A percentile compares a stretch with the other conserved stretches of the same genome.
Conservation (phyloP, 2,329 filamentous ascomycete species). For the Myriosclerotinia curreyana region DNA sequence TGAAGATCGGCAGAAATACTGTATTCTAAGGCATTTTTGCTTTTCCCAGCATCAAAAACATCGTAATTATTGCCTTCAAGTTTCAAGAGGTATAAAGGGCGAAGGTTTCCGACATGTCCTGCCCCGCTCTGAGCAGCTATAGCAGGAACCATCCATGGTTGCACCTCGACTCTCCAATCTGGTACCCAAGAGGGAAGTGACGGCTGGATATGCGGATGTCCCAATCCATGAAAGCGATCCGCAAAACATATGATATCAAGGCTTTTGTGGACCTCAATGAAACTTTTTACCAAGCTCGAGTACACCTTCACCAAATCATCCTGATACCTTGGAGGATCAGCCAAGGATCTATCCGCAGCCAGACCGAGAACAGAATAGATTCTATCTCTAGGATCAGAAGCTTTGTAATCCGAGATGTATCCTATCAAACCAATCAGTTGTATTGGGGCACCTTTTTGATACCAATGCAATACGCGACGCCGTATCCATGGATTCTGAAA, state of each 20-base stretch:
- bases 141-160: constrained; percentile 20
- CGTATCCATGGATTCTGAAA: constrained; percentile 23
- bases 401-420: constrained; percentile 22
- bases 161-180: constrained; percentile 25
- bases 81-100: neutral
- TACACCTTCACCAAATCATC: constrained; percentile 17
- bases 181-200: constrained; percentile 27
- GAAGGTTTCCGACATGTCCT: constrained; percentile 23
- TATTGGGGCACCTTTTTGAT: neutral
- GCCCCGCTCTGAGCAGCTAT: constrained; percentile 22
- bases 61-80: neutral
- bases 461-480: constrained; percentile 17
- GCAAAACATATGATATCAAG: constrained; percentile 7
- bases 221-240: constrained; percentile 1
- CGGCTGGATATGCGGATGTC: neutral
- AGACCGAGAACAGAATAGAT: constrained; percentile 27
- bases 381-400: constrained; percentile 26
- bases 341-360: constrained; percentile 14
- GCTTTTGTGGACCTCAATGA: neutral
- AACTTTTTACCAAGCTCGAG: neutral
- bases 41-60: constrained; percentile 13
- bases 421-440: constrained; percentile 20
- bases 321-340: constrained; percentile 20
- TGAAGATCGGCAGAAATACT: constrained; percentile 18
- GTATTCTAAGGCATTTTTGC: neutral